phyloP scores from a whole-genome alignment of 495 filamentous ascomycete genomes.

The Parachaetomium inaequale region DNA sequence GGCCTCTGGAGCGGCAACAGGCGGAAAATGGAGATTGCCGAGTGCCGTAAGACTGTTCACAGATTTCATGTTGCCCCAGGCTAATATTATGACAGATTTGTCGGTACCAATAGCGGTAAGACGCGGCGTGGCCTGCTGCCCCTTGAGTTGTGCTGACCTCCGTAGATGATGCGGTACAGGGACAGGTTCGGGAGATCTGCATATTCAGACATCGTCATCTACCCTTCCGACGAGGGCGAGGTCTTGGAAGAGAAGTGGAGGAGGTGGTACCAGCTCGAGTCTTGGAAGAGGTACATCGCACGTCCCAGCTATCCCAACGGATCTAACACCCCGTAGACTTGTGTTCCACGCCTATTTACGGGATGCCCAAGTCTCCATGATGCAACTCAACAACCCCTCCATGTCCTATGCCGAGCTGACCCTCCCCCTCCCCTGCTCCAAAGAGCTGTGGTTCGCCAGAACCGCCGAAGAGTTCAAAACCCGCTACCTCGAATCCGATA shows the following conservation, averaged over 20 bases:
- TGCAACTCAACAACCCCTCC: constrained; percentile 52
- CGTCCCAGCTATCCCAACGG: background rate
- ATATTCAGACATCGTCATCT: constrained; percentile 44
- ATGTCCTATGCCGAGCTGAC: constrained; percentile 64
- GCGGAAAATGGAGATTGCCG: constrained; percentile 65
- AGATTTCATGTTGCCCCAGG: background rate
- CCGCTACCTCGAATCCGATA: constrained; percentile 37
- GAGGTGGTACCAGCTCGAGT: constrained; percentile 54
- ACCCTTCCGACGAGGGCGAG: constrained; percentile 45
- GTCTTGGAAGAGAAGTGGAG: constrained; percentile 56
- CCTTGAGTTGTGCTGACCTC: constrained; percentile 9
- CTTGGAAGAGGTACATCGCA: constrained; percentile 46
- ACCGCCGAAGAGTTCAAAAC: constrained; percentile 56
- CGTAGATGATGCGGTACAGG: constrained; percentile 45
- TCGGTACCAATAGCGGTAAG: constrained; percentile 28
- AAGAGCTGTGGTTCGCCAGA: constrained; percentile 54
- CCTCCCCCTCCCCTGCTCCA: constrained; percentile 53
- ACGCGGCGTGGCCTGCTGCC: background rate
- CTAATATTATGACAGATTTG: constrained; percentile 23
- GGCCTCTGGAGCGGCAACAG: constrained; percentile 65
- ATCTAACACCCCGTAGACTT: constrained; percentile 37
- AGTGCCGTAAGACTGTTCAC: constrained; percentile 42
- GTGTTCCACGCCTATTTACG: constrained; percentile 55
- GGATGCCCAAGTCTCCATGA: constrained; percentile 57
- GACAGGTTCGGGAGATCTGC: constrained; percentile 44